Evolutionary conservation across 2,329 filamentous ascomycete genomes (phyloP), one percentile per base, ranked within the genome.

Genomic region (Xylariaceae sp.): DNA sequence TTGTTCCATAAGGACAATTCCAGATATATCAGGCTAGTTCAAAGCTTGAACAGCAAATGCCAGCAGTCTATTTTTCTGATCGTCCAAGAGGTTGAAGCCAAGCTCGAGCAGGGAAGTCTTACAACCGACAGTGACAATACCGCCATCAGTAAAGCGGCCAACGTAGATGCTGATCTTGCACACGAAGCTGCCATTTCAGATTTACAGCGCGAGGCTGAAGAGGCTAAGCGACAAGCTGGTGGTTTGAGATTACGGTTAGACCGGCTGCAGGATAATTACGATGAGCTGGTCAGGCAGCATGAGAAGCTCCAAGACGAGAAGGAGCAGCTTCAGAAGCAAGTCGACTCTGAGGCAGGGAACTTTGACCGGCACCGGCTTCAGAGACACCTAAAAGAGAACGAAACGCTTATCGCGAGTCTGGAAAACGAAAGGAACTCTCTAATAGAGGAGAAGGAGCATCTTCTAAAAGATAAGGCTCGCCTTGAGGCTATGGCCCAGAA

Each of bases 341-440:
- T 83, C 35, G 77, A 82, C 49, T 73, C 77, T 26, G 79, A 83
- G 66, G 76, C 81, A 7, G 78, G 65, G 70, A 80, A 49, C 67
- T 81, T 45, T 68, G 76, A 60, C 75, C 78, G 63, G 70, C 82
- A 73, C 73, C 77, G 68, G 61, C 73, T 88, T 61, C 77, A 86
- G 61, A 73, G 75, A 36, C 80, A 81, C 60, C 74, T 87, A 20
- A 81, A 81, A 33, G 84, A 91, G 62, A 85, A 88, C 64, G 86
- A 90, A 68, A 80, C 87, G 53, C 76, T 91, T 43, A 92, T 92
- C 65, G 84, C 85, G 32, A 81, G 78, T 20, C 82, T 91, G 61
- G 89, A 92, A 68, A 79, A 81, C 16, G 82, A 89, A 61, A 72
- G 87, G 9, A 82, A 88, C 51, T 76, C 80, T 26, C 71, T 79